Evolutionary conservation across 164 flowering plant species (phyloP).

Genomic region (Tetrastigma voinierianum): DNA sequence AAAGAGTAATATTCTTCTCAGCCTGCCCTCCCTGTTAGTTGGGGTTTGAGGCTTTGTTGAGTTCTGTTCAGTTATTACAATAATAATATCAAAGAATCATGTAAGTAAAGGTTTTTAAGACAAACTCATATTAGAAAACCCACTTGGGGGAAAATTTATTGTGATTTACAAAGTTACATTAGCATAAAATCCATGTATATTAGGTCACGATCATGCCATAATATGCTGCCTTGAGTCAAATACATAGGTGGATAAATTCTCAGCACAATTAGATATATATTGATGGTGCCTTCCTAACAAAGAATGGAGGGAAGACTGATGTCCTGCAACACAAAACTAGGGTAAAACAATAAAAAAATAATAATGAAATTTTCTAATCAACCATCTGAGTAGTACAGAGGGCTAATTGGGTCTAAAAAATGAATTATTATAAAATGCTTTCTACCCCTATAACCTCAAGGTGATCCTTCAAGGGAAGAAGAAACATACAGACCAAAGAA

Average conservation of each 20-base stretch:
- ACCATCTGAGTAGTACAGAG: neutral
- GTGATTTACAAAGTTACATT: neutral
- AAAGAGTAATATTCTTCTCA: too few species aligned
- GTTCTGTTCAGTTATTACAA: too few species aligned
- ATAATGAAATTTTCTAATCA: neutral
- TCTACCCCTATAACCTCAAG: neutral
- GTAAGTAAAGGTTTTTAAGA: too few species aligned
- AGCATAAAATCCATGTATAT: neutral
- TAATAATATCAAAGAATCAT: too few species aligned
- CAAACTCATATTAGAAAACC: too few species aligned
- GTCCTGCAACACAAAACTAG: conserved; percentile 54
- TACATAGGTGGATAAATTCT: conserved; percentile 36
- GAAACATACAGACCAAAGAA: neutral
- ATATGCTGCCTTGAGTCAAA: conserved; percentile 42
- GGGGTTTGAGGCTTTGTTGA: too few species aligned
- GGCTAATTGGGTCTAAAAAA: neutral
- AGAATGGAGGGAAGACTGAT: conserved; percentile 75
- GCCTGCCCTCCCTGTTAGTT: too few species aligned
- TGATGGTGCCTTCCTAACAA: conserved; percentile 75
- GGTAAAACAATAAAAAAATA: too few species aligned
- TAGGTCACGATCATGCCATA: conserved; percentile 26
- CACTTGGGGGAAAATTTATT: too few species aligned
- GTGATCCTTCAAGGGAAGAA: neutral
- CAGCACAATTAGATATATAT: conserved; percentile 43
- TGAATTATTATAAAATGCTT: neutral